Evolutionary conservation across 1,139 yeast genomes (phyloP).

Genomic region (Taphrina pruni): DNA sequence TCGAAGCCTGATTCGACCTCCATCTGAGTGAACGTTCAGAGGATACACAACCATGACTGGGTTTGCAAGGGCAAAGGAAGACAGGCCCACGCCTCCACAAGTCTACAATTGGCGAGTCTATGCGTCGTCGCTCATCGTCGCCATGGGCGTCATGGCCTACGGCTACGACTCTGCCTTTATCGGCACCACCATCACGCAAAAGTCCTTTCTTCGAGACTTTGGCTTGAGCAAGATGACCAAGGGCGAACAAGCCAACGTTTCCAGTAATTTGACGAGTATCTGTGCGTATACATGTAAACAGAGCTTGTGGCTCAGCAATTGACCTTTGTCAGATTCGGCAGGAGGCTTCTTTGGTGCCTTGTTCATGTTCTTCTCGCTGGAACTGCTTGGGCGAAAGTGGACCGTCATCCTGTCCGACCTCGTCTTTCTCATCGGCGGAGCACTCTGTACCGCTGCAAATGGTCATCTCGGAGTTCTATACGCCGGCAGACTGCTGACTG

Average conservation of each 20-base stretch:
- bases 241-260: not conserved
- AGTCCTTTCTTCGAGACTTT: not conserved
- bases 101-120: constrained; percentile 8
- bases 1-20: too few species aligned
- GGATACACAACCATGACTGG: not conserved
- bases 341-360: constrained; percentile 7
- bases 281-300: not conserved
- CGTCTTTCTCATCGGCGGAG: constrained; percentile 1
- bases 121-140: not conserved
- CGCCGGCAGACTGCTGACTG: constrained; percentile 3
- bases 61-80: not conserved
- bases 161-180: constrained; percentile 5
- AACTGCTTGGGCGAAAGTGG: constrained; percentile 6
- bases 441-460: constrained; percentile 1
- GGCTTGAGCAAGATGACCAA: not conserved
- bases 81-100: constrained; percentile 3
- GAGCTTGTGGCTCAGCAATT: not conserved
- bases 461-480: constrained; percentile 1
- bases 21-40: too few species aligned
- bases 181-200: constrained; percentile 1
- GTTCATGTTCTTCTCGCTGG: constrained; percentile 4
- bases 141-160: constrained; percentile 10
- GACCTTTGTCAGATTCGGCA: not conserved
- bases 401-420: constrained; percentile 4
- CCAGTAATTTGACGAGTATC: constrained; percentile 7